Evolutionary conservation across 768 basidiomycete genomes (phyloP), one percentile per base, ranked within the genome.

Genomic region (Lentinula boryana): DNA sequence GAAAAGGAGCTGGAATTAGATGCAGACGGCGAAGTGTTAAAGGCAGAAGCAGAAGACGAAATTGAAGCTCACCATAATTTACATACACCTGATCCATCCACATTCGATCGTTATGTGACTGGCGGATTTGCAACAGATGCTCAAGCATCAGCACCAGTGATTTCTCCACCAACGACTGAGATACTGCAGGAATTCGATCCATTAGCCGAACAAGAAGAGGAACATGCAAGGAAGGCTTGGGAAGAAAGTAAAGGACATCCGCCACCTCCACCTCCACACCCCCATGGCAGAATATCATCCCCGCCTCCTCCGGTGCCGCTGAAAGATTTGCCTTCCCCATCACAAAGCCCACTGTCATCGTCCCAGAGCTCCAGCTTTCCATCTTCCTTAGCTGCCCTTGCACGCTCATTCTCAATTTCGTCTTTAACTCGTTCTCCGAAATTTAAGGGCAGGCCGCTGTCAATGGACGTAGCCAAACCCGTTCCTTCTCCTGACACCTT

Each of bases 121-220:
- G 70, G 70, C 61, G 77, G 77, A 2, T 69, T 76, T 35, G 62
- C 57, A 46, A n/a, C 60, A 35, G 52, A 54, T 51, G 36, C 64
- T 44, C 18, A 54, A 7, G 43, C 36, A 31, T 41, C 61, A 49
- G 60, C 63, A n/a, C 44, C 31, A 18, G 7, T 49, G 46, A n/a
- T 65, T 31, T 49, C 63, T 40, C 67, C 65, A 23, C 63, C 60
- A 15, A 58, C 64, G n/a, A 68, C 67, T 4, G 76, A 82, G 46
- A 72, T 87, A 3, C 71, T 90, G 56, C 76, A 72, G 38, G 82
- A 88, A 67, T 90, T 91, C 68, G 88, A 91, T 72, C 88, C 88
- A 15, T 72, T 89, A 23, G 83, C 73, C 0, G 81, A 76, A 63
- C 67, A 74, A 36, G 84, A 86, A 60, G 85, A 87, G 68, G 71